Evolutionary conservation across 2,329 filamentous ascomycete species (phyloP).

Genomic region (Chaetomiaceae sp.): DNA sequence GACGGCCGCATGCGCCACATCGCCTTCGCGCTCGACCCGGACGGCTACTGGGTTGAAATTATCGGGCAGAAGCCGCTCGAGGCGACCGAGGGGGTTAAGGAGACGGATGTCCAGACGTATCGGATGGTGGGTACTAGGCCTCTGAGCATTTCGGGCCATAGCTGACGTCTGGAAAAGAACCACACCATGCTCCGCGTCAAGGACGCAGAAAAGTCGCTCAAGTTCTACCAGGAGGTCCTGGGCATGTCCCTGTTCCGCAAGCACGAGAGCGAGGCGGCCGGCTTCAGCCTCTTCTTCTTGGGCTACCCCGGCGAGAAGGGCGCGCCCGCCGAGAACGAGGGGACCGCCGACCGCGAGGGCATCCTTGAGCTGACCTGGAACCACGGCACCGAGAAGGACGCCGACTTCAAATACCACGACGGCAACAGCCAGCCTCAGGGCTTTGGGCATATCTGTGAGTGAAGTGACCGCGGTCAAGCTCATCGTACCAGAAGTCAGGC

Average conservation of each 20-base stretch:
- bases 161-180: slow-evolving; percentile 46
- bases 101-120: slow-evolving; percentile 72
- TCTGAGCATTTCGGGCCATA: neutral
- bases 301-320: slow-evolving; percentile 64
- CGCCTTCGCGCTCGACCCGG: slow-evolving; percentile 84
- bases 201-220: slow-evolving; percentile 65
- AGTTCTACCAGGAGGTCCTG: slow-evolving; percentile 79
- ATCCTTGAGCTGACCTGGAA: slow-evolving; percentile 88
- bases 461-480: no score
- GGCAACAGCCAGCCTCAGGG: slow-evolving; percentile 90
- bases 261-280: slow-evolving; percentile 60
- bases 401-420: slow-evolving; percentile 80
- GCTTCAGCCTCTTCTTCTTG: slow-evolving; percentile 91
- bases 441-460: slow-evolving; percentile 85
- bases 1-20: slow-evolving; percentile 86
- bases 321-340: slow-evolving; percentile 47
- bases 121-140: slow-evolving; percentile 48
- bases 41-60: slow-evolving; percentile 83
- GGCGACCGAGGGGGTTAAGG: slow-evolving; percentile 64
- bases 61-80: slow-evolving; percentile 68
- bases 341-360: slow-evolving; percentile 68
- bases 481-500: no score
- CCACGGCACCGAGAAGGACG: slow-evolving; percentile 79
- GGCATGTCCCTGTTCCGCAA: slow-evolving; percentile 82
- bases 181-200: slow-evolving; percentile 96